These are phyloP conservation scores for Phytopythium delawarense DNA, from an alignment of 352 stramenopile species.

Conservation along the genomic window DNA sequence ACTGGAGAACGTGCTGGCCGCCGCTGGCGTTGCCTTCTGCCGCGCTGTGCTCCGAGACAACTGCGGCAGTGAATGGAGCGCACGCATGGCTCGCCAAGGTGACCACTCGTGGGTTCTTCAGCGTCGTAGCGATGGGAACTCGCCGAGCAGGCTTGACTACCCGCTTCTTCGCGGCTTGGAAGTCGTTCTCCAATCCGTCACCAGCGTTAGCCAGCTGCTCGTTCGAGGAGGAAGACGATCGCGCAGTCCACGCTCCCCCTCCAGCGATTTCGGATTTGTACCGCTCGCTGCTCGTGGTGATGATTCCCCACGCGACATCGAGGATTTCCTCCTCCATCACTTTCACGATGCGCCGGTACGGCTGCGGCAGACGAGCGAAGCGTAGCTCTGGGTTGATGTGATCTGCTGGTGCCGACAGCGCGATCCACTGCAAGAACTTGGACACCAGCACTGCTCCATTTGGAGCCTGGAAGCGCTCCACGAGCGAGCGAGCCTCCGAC, in stretches of 20 bases:
- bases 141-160: conserved; percentile 25
- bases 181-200: conserved; percentile 28
- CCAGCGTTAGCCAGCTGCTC: background rate
- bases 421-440: conserved; percentile 57
- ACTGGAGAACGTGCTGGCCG: background rate
- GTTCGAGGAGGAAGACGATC: conserved; percentile 10
- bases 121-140: conserved; percentile 8
- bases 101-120: conserved; percentile 4
- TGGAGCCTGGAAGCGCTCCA: conserved; percentile 41
- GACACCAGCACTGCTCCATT: conserved; percentile 29
- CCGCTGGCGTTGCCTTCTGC: background rate
- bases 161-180: conserved; percentile 35
- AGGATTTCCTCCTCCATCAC: conserved; percentile 60
- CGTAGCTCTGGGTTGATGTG: conserved; percentile 58
- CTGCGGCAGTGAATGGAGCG: conserved; percentile 12
- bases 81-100: conserved; percentile 13
- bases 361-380: conserved; percentile 60
- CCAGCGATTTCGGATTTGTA: conserved; percentile 33
- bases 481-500: conserved; percentile 18
- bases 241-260: conserved; percentile 11
- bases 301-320: conserved; percentile 46
- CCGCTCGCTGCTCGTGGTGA: conserved; percentile 32
- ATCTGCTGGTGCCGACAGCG: conserved; percentile 42
- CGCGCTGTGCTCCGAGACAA: background rate
- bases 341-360: conserved; percentile 61